Evolutionary conservation across 768 basidiomycete species (phyloP).

Genomic region (Phylloporus arenicola): DNA sequence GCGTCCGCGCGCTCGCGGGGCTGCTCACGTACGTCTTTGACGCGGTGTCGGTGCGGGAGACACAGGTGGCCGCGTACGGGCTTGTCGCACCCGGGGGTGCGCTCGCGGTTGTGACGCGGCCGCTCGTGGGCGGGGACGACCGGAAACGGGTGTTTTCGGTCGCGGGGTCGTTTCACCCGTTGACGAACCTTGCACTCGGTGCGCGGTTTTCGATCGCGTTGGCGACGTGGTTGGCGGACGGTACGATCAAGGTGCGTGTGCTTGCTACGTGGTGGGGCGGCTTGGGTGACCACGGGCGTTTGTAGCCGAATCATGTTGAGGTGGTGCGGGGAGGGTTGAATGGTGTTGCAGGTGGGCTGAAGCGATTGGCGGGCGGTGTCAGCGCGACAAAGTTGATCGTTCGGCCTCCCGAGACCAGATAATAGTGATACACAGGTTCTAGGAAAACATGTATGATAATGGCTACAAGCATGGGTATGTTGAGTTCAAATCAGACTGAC

Average conservation of each 20-base stretch:
- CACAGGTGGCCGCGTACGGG: slow-evolving; percentile 30
- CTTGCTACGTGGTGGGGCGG: not conserved
- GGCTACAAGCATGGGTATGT: not conserved
- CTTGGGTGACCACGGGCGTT: not conserved
- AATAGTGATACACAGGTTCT: not conserved
- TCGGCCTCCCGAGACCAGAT: slow-evolving; percentile 12
- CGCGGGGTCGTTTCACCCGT: slow-evolving; percentile 5
- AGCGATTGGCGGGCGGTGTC: slow-evolving; percentile 27
- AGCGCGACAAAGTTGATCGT: slow-evolving; percentile 39
- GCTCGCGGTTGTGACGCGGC: slow-evolving; percentile 15
- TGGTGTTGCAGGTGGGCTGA: slow-evolving; percentile 29
- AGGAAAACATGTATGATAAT: not conserved
- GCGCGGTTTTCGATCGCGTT: slow-evolving; percentile 12
- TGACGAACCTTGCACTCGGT: slow-evolving; percentile 9
- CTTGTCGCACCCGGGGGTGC: slow-evolving; percentile 28
- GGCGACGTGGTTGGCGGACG: slow-evolving; percentile 16
- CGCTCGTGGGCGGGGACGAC: not conserved
- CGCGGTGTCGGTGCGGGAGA: slow-evolving; percentile 26
- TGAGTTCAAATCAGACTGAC: slow-evolving; percentile 63
- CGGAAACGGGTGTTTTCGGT: slow-evolving; percentile 2
- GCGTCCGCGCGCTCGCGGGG: not conserved
- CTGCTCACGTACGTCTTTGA: slow-evolving; percentile 19
- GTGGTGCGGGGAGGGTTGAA: slow-evolving; percentile 34
- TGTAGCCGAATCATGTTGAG: slow-evolving; percentile 34
- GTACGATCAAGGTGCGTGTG: slow-evolving; percentile 15